Base-by-base conservation (phyloP, 139 green algal species). In the Haematococcus sp. region DNA sequence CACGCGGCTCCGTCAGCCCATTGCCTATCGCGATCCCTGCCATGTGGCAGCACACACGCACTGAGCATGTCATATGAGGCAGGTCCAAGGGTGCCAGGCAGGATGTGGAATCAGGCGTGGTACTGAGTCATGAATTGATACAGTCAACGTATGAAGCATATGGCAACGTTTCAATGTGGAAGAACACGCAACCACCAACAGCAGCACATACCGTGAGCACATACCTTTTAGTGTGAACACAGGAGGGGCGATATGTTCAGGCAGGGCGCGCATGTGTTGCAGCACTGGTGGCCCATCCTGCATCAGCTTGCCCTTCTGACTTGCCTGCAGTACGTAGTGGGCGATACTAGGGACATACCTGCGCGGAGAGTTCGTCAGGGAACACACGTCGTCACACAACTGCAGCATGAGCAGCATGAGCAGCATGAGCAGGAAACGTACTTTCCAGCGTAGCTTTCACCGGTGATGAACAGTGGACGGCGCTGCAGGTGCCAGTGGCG, bases 361-460 rank as follows among this genome's bases (percentile, higher is more conserved):
- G n/a, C n/a, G n/a, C n/a, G n/a, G n/a, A n/a, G n/a, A n/a, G n/a
- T n/a, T n/a, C n/a, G n/a, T n/a, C n/a, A n/a, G n/a, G n/a, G n/a
- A n/a, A n/a, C n/a, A n/a, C n/a, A n/a, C n/a, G n/a, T n/a, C n/a
- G n/a, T n/a, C n/a, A n/a, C n/a, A n/a, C n/a, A n/a, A n/a, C n/a
- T n/a, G n/a, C n/a, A n/a, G n/a, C n/a, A n/a, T n/a, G n/a, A n/a
- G n/a, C n/a, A n/a, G n/a, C n/a, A n/a, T n/a, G n/a, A n/a, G n/a
- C n/a, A n/a, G n/a, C n/a, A n/a, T n/a, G n/a, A n/a, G n/a, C n/a
- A n/a, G n/a, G n/a, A n/a, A n/a, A 90, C 71, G 60, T 90, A 90
- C 68, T 90, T 90, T n/a, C 86, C 83, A 0, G 69, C 83, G 55
- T 88, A 88, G 63, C 74, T 83, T 61, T 90, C 86, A 1, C 86